phyloP scores from a whole-genome alignment of 2,329 filamentous ascomycete species.

The Exophiala oligosperma region DNA sequence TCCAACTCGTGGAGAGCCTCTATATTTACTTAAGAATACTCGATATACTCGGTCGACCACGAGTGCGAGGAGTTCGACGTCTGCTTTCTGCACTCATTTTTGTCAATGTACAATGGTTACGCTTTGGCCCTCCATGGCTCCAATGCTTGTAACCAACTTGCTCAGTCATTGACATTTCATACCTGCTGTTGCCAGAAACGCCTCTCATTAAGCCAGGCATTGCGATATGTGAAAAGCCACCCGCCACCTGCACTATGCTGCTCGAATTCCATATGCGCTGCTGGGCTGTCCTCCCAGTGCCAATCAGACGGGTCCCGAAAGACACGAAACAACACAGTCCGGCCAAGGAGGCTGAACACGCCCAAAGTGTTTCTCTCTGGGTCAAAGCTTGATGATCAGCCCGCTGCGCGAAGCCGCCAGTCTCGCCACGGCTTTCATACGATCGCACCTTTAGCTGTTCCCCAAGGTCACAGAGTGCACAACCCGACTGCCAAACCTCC shows the following conservation, averaged over 20 bases:
- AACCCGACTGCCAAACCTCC: constrained; percentile 7
- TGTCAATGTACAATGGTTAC: constrained; percentile 19
- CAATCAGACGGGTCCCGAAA: background rate
- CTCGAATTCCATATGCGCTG: background rate
- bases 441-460: background rate
- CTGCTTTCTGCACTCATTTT: background rate
- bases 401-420: background rate
- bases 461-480: background rate
- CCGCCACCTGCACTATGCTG: background rate
- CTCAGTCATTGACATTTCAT: constrained; percentile 9
- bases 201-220: constrained; percentile 15
- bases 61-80: too few species aligned
- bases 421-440: constrained; percentile 10
- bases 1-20: background rate
- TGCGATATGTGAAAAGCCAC: constrained; percentile 11
- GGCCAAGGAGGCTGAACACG: too few species aligned
- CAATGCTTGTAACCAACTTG: background rate
- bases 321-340: too few species aligned
- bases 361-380: background rate
- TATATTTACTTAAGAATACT: background rate
- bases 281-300: background rate
- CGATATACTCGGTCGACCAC: background rate
- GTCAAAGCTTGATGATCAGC: background rate
- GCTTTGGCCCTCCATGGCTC: constrained; percentile 14
- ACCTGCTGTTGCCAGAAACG: constrained; percentile 14